Evolutionary conservation across 2,329 filamentous ascomycete genomes (phyloP).

Genomic region (Sporothrix pseudoabietina): DNA sequence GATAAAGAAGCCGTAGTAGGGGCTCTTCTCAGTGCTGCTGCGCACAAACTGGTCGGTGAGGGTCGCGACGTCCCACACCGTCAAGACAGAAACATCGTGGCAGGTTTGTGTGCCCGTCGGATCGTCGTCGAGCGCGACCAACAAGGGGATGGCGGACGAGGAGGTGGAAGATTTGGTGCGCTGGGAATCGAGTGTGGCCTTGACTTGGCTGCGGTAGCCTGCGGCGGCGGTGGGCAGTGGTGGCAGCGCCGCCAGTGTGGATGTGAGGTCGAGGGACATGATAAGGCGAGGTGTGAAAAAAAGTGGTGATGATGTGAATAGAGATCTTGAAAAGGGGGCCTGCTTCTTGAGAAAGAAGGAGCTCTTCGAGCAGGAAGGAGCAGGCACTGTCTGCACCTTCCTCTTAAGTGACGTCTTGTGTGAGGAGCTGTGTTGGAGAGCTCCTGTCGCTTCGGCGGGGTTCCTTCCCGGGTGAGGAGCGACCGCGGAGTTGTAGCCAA

Average conservation of each 20-base stretch:
- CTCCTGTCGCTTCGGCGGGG: neutral
- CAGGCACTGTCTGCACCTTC: neutral
- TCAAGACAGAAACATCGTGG: slow-evolving; percentile 58
- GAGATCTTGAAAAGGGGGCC: too few relatives aligned
- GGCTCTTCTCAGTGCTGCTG: slow-evolving; percentile 34
- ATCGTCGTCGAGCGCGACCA: slow-evolving; percentile 56
- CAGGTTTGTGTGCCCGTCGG: slow-evolving; percentile 65
- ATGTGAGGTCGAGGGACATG: slow-evolving; percentile 24
- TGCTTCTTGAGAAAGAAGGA: neutral
- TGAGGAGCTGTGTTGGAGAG: neutral
- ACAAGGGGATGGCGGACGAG: slow-evolving; percentile 30
- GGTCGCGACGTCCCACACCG: slow-evolving; percentile 53
- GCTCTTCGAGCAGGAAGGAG: neutral
- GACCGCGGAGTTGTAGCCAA: slow-evolving; percentile 1
- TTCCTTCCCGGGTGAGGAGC: neutral
- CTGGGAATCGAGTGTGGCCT: neutral
- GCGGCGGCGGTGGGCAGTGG: neutral
- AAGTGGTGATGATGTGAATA: neutral
- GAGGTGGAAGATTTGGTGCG: neutral
- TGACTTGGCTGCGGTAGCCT: slow-evolving; percentile 6
- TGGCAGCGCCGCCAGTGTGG: slow-evolving; percentile 20
- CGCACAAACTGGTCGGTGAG: slow-evolving; percentile 50
- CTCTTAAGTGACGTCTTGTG: neutral
- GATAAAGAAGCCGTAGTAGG: slow-evolving; percentile 57
- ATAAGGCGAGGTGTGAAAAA: neutral